These are phyloP conservation scores for Phytophthora kernoviae DNA, from an alignment of 352 stramenopile genomes.

Conservation along the genomic window DNA sequence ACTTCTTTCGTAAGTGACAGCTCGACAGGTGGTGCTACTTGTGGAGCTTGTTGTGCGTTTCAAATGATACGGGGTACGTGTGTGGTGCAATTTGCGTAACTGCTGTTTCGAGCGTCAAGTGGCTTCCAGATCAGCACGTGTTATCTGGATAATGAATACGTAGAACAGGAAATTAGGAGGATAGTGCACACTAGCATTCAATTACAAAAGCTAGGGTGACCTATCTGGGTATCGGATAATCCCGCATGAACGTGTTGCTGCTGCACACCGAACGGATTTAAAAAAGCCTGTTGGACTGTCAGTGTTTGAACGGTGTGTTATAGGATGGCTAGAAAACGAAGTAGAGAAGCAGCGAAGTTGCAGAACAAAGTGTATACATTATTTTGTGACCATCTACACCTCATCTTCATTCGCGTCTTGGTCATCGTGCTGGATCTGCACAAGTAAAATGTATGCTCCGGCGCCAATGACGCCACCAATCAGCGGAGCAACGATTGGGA, in stretches of 20 bases:
- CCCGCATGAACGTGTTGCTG: background rate
- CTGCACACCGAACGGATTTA: too few species aligned
- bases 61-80: slow-evolving; percentile 16
- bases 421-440: slow-evolving; percentile 58
- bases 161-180: background rate
- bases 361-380: slow-evolving; percentile 2
- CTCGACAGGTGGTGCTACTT: slow-evolving; percentile 19
- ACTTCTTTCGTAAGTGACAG: slow-evolving; percentile 11
- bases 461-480: slow-evolving; percentile 46
- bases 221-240: too few species aligned
- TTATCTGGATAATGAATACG: background rate
- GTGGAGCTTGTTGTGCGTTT: slow-evolving; percentile 8
- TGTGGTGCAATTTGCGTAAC: slow-evolving; percentile 6
- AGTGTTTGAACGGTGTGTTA: too few species aligned
- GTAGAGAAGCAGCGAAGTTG: background rate
- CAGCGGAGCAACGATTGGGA: slow-evolving; percentile 51
- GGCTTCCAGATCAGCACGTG: slow-evolving; percentile 1
- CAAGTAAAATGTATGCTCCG: slow-evolving; percentile 51
- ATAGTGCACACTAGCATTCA: too few species aligned
- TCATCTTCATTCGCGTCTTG: slow-evolving; percentile 20
- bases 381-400: slow-evolving; percentile 2
- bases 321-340: background rate
- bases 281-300: too few species aligned
- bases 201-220: too few species aligned
- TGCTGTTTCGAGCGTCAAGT: slow-evolving; percentile 12